These are phyloP conservation scores for Rostrohypoxylon terebratum DNA, from an alignment of 495 filamentous ascomycete genomes.

Conservation along the genomic window DNA sequence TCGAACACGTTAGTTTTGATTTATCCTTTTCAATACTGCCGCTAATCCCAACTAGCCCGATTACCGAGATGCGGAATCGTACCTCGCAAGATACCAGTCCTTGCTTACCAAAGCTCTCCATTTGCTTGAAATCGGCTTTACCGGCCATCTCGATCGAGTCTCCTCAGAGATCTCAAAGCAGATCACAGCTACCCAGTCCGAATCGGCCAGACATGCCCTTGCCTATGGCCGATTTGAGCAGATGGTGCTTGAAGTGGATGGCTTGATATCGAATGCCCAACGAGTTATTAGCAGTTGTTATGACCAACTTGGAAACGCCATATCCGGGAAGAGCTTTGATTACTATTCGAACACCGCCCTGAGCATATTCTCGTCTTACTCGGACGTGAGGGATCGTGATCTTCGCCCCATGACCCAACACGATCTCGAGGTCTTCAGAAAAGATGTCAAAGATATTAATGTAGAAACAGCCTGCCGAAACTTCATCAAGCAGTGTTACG, in stretches of 20 bases:
- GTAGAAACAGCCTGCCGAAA: slow-evolving; percentile 60
- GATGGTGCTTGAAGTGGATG: slow-evolving; percentile 59
- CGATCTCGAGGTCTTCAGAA: slow-evolving; percentile 63
- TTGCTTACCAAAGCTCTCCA: slow-evolving; percentile 71
- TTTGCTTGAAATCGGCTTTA: slow-evolving; percentile 65
- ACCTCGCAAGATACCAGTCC: slow-evolving; percentile 90
- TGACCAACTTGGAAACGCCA: slow-evolving; percentile 71
- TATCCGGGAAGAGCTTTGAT: slow-evolving; percentile 62
- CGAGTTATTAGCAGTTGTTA: slow-evolving; percentile 65
- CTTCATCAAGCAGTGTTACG: slow-evolving; percentile 63
- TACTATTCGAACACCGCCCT: slow-evolving; percentile 71
- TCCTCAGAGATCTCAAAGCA: slow-evolving; percentile 60
- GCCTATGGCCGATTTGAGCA: slow-evolving; percentile 64
- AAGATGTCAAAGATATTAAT: slow-evolving; percentile 57
- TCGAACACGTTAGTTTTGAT: slow-evolving; percentile 71
- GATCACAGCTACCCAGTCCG: slow-evolving; percentile 60
- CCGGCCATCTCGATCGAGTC: slow-evolving; percentile 57
- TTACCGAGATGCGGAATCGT: slow-evolving; percentile 87
- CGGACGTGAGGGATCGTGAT: slow-evolving; percentile 59
- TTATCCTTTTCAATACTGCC: not conserved
- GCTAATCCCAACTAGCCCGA: slow-evolving; percentile 65
- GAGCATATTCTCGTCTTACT: slow-evolving; percentile 60
- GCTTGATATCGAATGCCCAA: slow-evolving; percentile 60
- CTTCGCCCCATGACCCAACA: slow-evolving; percentile 66
- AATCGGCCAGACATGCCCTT: slow-evolving; percentile 63